These are phyloP conservation scores for Hyphopichia wangnamkhiaoensis DNA, from an alignment of 1,139 yeast species.

Conservation along the genomic window DNA sequence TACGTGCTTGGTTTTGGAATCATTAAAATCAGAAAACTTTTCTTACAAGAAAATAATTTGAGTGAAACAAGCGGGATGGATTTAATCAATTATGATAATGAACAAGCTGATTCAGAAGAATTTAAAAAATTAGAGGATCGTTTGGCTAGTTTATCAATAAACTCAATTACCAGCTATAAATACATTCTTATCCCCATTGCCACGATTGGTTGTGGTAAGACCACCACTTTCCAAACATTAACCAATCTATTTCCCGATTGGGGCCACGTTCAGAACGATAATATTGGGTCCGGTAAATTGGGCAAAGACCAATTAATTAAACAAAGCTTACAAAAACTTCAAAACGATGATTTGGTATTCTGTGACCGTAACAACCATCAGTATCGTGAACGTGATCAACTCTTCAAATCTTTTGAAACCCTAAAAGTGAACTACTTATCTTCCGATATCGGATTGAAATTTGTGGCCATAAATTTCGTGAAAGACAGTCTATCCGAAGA, in stretches of 20 bases:
- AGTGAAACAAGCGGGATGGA: slow-evolving; percentile 34
- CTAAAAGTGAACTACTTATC: slow-evolving; percentile 38
- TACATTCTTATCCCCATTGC: slow-evolving; percentile 81
- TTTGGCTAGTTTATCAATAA: slow-evolving; percentile 9
- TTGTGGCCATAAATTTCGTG: slow-evolving; percentile 73
- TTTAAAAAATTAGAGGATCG: slow-evolving; percentile 14
- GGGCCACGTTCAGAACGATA: slow-evolving; percentile 86
- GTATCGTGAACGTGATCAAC: slow-evolving; percentile 63
- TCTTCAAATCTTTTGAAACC: slow-evolving; percentile 55
- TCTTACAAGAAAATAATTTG: slow-evolving; percentile 52
- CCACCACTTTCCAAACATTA: slow-evolving; percentile 73
- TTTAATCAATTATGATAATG: slow-evolving; percentile 24
- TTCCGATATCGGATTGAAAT: slow-evolving; percentile 37
- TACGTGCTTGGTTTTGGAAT: slow-evolving; percentile 69
- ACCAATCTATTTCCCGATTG: slow-evolving; percentile 57
- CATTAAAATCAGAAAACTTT: slow-evolving; percentile 62
- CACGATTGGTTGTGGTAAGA: slow-evolving; percentile 94
- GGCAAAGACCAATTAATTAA: slow-evolving; percentile 54
- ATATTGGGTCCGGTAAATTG: slow-evolving; percentile 46
- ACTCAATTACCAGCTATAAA: slow-evolving; percentile 23
- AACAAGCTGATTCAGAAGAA: slow-evolving; percentile 5
- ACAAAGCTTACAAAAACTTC: slow-evolving; percentile 37
- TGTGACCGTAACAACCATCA: slow-evolving; percentile 86
- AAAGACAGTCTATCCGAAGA: slow-evolving; percentile 25
- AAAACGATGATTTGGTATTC: slow-evolving; percentile 50